Evolutionary conservation across 2,329 filamentous ascomycete genomes (phyloP).

Genomic region (Colletotrichum lindemuthianum): DNA sequence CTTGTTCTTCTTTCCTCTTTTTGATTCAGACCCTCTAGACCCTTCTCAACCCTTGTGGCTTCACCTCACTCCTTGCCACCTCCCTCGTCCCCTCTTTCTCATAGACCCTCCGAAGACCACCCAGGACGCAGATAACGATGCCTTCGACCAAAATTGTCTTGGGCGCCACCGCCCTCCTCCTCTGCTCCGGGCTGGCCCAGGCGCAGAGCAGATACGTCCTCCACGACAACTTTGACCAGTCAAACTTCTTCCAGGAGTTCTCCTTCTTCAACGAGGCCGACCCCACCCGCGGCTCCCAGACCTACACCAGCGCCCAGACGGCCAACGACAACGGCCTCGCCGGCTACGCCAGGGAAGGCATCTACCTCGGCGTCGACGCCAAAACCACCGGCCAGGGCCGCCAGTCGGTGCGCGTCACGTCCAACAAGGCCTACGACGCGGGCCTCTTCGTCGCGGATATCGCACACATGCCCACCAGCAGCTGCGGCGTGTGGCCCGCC

Average conservation of each 20-base stretch:
- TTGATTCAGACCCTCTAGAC: conserved; percentile 31
- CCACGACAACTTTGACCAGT: conserved; percentile 57
- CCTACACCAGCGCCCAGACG: conserved; percentile 69
- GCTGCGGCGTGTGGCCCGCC: conserved; percentile 81
- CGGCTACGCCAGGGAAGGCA: conserved; percentile 60
- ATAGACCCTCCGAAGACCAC: neutral
- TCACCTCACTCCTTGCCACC: conserved; percentile 5
- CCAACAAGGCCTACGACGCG: conserved; percentile 72
- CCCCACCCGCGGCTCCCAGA: conserved; percentile 80
- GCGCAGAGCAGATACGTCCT: conserved; percentile 52
- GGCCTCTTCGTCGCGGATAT: conserved; percentile 80
- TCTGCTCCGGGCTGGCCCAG: conserved; percentile 38
- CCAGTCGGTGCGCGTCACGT: conserved; percentile 74
- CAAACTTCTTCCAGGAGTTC: conserved; percentile 67
- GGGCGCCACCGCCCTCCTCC: conserved; percentile 24
- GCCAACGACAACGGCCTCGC: conserved; percentile 70
- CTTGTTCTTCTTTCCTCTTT: conserved; percentile 18
- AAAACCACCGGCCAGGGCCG: conserved; percentile 70
- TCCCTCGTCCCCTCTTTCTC: conserved; percentile 1
- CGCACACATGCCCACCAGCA: conserved; percentile 77
- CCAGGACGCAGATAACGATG: conserved; percentile 13
- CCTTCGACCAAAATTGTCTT: conserved; percentile 27
- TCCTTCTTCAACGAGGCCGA: conserved; percentile 68
- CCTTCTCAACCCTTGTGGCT: conserved; percentile 2
- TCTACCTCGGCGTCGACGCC: conserved; percentile 78